Evolutionary conservation across 2,329 filamentous ascomycete species (phyloP).

Genomic region (Colletotrichum sp.): DNA sequence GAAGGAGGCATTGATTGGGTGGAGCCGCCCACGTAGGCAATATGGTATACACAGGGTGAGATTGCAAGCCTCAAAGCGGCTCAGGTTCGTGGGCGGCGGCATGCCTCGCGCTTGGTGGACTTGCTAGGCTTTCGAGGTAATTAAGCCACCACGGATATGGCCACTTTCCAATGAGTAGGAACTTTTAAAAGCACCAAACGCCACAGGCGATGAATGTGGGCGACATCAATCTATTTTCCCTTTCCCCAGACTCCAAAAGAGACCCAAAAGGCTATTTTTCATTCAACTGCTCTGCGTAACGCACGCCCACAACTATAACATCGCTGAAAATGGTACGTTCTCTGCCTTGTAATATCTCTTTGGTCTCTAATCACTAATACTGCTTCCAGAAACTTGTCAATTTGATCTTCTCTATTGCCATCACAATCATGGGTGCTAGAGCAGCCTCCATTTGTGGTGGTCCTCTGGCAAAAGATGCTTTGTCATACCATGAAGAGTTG

Average conservation of each 20-base stretch:
- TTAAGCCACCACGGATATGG: accelerated
- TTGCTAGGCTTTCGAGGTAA: not conserved
- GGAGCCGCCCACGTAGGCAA: not conserved
- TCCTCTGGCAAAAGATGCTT: not conserved
- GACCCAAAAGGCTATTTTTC: not conserved
- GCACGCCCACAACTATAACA: not conserved
- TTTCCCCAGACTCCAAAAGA: not conserved
- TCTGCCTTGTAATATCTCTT: not conserved
- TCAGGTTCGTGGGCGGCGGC: not conserved
- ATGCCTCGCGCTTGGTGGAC: not conserved
- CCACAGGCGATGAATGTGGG: not conserved
- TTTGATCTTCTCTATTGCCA: not conserved
- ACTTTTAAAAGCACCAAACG: not conserved
- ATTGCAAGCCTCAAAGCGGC: not conserved
- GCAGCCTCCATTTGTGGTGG: not conserved
- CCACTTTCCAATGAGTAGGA: not conserved
- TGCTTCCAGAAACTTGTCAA: not conserved
- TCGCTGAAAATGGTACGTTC: not conserved
- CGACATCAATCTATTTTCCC: accelerated
- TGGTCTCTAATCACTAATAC: not conserved
- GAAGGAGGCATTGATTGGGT: not conserved
- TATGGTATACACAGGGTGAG: not conserved
- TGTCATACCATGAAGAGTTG: not conserved
- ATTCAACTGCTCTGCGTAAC: not conserved
- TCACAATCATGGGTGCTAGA: not conserved